Percentiles rank a stretch among this genome's conserved stretches.
These are phyloP conservation scores for Jaltomata sinuosa DNA, from an alignment of 257 asterid genomes.

Conservation along the genomic window DNA sequence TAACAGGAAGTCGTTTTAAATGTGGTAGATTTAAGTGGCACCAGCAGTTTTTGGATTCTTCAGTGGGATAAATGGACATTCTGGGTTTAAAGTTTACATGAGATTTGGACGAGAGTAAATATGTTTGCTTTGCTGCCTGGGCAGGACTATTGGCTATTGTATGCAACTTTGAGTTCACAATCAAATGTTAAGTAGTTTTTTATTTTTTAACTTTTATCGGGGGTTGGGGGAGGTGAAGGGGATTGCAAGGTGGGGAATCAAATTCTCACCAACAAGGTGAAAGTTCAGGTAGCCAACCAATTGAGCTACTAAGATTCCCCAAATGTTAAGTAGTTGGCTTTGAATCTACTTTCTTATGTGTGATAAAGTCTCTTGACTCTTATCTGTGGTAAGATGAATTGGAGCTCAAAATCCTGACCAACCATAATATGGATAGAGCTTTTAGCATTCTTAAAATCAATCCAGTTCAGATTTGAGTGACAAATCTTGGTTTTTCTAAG, in stretches of 20 bases:
- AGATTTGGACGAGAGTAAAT: background rate
- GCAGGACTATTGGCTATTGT: background rate
- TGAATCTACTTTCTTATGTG: background rate
- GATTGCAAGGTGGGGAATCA: too few species aligned
- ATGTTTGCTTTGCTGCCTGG: background rate
- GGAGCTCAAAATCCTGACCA: background rate
- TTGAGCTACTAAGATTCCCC: too few species aligned
- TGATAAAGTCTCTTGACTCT: background rate
- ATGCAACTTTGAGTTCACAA: background rate
- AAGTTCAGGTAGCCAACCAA: too few species aligned
- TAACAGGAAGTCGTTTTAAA: background rate
- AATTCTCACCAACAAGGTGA: too few species aligned
- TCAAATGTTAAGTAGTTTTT: background rate
- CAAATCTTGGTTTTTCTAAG: background rate
- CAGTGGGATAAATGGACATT: background rate
- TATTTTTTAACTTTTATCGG: too few species aligned
- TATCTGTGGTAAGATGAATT: background rate
- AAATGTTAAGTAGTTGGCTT: background rate
- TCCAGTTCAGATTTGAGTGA: background rate
- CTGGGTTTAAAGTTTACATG: background rate
- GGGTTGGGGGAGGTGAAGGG: too few species aligned
- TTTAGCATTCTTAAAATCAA: background rate
- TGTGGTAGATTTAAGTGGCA: background rate
- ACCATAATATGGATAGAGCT: background rate
- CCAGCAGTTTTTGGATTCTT: background rate